Evolutionary conservation across 192 early-diverging fungal genomes (phyloP).

Genomic region (Coemansia sp.): DNA sequence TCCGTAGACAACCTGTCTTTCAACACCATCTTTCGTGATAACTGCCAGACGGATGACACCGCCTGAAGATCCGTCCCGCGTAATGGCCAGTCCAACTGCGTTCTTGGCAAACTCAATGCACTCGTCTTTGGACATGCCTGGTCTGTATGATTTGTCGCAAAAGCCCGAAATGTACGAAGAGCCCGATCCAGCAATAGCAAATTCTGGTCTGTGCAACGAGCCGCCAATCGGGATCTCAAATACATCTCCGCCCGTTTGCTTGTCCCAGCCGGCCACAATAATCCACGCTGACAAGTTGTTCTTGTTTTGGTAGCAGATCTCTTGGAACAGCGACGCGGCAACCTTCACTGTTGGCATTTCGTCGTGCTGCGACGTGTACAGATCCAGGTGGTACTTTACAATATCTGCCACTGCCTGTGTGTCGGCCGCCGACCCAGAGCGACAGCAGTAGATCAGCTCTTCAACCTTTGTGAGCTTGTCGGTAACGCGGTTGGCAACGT

Average conservation of each 20-base stretch:
- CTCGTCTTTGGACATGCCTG: slow-evolving; percentile 83
- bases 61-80: slow-evolving; percentile 95
- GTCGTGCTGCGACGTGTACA: slow-evolving; percentile 86
- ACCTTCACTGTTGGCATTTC: slow-evolving; percentile 79
- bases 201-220: slow-evolving; percentile 85
- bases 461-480: slow-evolving; percentile 97
- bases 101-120: slow-evolving; percentile 92
- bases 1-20: slow-evolving; percentile 84
- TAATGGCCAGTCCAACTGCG: slow-evolving; percentile 88
- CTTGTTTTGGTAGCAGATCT: slow-evolving; percentile 94
- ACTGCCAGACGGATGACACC: slow-evolving; percentile 92
- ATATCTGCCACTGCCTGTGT: slow-evolving; percentile 98
- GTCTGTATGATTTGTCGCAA: slow-evolving; percentile 83
- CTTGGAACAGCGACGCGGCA: slow-evolving; percentile 89
- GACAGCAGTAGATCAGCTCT: slow-evolving; percentile 95
- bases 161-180: slow-evolving; percentile 98
- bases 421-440: slow-evolving; percentile 96
- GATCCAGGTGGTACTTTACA: slow-evolving; percentile 91
- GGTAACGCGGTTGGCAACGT: slow-evolving; percentile 96
- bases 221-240: slow-evolving; percentile 92
- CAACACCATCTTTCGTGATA: slow-evolving; percentile 87
- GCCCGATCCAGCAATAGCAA: slow-evolving; percentile 92
- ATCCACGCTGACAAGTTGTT: slow-evolving; percentile 84
- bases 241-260: slow-evolving; percentile 81
- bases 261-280: slow-evolving; percentile 98